A percentile compares a stretch with the other conserved stretches of the same genome.
Conservation (phyloP, 768 basidiomycete genomes). For the Gloeophyllum trabeum region DNA sequence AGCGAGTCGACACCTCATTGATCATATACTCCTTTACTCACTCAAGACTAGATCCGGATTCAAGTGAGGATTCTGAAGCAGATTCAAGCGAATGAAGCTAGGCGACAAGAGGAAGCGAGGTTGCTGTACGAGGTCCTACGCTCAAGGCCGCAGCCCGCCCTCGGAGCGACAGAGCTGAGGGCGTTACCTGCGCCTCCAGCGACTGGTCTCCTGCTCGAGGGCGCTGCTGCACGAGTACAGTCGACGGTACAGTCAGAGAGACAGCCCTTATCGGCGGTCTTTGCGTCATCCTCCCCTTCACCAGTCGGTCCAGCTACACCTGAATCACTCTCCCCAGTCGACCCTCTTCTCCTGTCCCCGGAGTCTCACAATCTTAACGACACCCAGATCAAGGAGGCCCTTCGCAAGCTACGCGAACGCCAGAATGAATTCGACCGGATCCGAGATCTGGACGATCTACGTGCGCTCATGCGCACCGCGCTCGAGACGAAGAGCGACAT, state of each 20-base stretch:
- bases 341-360: not conserved
- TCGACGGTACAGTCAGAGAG: not conserved
- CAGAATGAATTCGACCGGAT: slow-evolving; percentile 38
- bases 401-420: slow-evolving; percentile 16
- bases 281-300: not conserved
- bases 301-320: not conserved
- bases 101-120: slow-evolving; percentile 21
- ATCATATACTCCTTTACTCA: not conserved
- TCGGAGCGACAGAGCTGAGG: too few relatives aligned
- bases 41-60: slow-evolving; percentile 25
- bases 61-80: slow-evolving; percentile 45
- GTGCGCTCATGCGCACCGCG: slow-evolving; percentile 46
- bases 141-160: not conserved
- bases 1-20: too few relatives aligned
- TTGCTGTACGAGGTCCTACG: slow-evolving; percentile 18
- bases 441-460: slow-evolving; percentile 42
- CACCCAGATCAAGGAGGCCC: too few relatives aligned
- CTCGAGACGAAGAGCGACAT: slow-evolving; percentile 48
- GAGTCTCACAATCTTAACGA: not conserved
- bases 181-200: not conserved
- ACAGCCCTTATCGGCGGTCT: too few relatives aligned
- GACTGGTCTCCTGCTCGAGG: not conserved
- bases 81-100: slow-evolving; percentile 28
- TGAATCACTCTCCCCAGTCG: not conserved
- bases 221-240: not conserved